A percentile compares a stretch with the other conserved stretches of the same genome.
Evolutionary conservation across 2,329 filamentous ascomycete genomes (phyloP).

Genomic region (Trichophyton simii): DNA sequence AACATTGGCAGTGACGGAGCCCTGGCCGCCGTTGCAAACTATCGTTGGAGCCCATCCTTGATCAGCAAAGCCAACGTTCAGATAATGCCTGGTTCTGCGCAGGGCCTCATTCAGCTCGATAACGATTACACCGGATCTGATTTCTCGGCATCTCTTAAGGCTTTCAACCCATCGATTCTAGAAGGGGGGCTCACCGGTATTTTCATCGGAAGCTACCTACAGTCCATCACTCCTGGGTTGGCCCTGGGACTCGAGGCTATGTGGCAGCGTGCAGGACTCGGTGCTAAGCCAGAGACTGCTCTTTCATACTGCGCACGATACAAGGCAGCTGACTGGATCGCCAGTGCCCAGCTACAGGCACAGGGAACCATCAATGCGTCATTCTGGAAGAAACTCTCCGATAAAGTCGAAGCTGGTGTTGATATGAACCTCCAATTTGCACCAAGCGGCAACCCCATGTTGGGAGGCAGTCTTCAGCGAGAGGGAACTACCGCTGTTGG

Average conservation of each 20-base stretch:
- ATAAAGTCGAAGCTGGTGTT: constrained; percentile 91
- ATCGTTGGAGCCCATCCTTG: constrained; percentile 67
- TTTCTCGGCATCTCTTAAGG: constrained; percentile 86
- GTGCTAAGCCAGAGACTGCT: constrained; percentile 77
- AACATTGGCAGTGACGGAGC: constrained; percentile 87
- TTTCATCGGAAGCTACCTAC: constrained; percentile 88
- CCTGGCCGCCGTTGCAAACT: constrained; percentile 83
- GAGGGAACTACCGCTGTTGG: constrained; percentile 86
- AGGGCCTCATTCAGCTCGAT: constrained; percentile 86
- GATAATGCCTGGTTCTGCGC: constrained; percentile 61
- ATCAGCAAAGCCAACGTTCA: constrained; percentile 82
- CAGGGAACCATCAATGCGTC: constrained; percentile 80
- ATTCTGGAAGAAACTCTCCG: constrained; percentile 86
- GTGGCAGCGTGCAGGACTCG: constrained; percentile 77
- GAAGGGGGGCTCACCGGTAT: constrained; percentile 91
- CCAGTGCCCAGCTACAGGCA: constrained; percentile 75
- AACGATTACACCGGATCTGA: constrained; percentile 90
- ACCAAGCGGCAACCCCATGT: constrained; percentile 48
- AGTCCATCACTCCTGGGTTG: constrained; percentile 77
- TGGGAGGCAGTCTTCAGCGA: constrained; percentile 68
- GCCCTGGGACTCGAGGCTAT: constrained; percentile 83
- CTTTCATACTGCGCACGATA: constrained; percentile 86
- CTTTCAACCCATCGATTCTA: constrained; percentile 85
- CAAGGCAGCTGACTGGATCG: constrained; percentile 85
- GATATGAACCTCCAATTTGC: constrained; percentile 82